phyloP scores from a whole-genome alignment of 2,329 filamentous ascomycete genomes.

The Colletotrichum euphorbiae region DNA sequence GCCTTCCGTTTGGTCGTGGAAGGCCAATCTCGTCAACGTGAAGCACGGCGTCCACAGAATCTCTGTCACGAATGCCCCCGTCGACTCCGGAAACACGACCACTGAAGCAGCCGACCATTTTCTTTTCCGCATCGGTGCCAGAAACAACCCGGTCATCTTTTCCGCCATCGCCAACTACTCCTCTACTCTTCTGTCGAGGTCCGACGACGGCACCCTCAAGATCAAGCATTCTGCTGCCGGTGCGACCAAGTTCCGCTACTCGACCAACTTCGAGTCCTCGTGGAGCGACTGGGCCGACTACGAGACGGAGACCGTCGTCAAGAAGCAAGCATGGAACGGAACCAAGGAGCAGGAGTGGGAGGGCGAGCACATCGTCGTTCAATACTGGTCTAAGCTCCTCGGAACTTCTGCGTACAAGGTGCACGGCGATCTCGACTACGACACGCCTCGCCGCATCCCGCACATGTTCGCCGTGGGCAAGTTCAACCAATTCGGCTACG shows the following conservation, averaged over 20 bases:
- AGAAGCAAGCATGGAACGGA: slow-evolving; percentile 65
- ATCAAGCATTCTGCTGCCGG: slow-evolving; percentile 69
- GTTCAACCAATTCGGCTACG: slow-evolving; percentile 74
- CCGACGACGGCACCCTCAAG: slow-evolving; percentile 52
- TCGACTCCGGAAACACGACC: slow-evolving; percentile 51
- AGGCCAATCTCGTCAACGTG: slow-evolving; percentile 64
- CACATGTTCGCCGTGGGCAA: slow-evolving; percentile 72
- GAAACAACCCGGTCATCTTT: slow-evolving; percentile 36
- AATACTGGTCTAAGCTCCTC: slow-evolving; percentile 71
- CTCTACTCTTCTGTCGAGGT: slow-evolving; percentile 57
- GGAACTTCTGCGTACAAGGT: slow-evolving; percentile 71
- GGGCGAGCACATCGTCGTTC: slow-evolving; percentile 72
- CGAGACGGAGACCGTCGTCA: slow-evolving; percentile 60
- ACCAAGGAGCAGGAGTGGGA: slow-evolving; percentile 68
- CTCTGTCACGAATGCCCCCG: slow-evolving; percentile 66
- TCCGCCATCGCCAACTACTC: slow-evolving; percentile 52
- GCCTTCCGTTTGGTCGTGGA: slow-evolving; percentile 65
- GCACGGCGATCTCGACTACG: slow-evolving; percentile 63
- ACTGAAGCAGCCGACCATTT: slow-evolving; percentile 70
- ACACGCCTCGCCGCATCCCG: slow-evolving; percentile 64
- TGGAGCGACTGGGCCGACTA: slow-evolving; percentile 71
- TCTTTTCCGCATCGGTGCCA: slow-evolving; percentile 48
- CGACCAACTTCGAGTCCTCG: slow-evolving; percentile 69
- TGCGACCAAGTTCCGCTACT: slow-evolving; percentile 73
- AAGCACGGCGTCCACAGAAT: slow-evolving; percentile 73